phyloP scores from a whole-genome alignment of 2,329 filamentous ascomycete genomes.

The Cladophialophora yegresii region DNA sequence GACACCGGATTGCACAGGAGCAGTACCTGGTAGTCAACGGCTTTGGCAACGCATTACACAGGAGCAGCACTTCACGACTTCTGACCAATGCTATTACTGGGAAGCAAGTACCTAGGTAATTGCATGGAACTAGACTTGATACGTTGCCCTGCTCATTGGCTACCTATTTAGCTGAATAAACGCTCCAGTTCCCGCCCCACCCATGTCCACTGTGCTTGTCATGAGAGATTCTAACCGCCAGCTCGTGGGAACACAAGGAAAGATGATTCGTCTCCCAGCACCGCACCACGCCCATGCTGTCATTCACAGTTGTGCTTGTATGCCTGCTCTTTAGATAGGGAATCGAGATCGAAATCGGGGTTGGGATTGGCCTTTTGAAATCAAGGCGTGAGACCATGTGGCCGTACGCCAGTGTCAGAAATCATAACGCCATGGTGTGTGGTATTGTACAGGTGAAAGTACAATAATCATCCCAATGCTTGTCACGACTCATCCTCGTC shows the following conservation, averaged over 20 bases:
- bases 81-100: not conserved
- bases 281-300: not conserved
- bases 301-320: not conserved
- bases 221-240: not conserved
- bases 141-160: not conserved
- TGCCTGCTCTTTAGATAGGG: not conserved
- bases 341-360: not conserved
- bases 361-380: not conserved
- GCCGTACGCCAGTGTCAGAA: not conserved
- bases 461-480: not conserved
- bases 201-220: not conserved
- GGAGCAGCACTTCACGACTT: not conserved
- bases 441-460: constrained; percentile 1
- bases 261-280: not conserved
- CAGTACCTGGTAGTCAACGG: no score
- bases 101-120: no score
- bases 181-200: not conserved
- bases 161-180: not conserved
- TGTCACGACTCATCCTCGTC: constrained; percentile 17
- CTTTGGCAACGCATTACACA: no score
- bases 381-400: not conserved
- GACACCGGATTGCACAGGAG: no score
- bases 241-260: not conserved
- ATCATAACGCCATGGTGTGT: not conserved
- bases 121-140: not conserved